phyloP scores from a whole-genome alignment of 805 yeast species.

The Diddensiella santjacobensis region DNA sequence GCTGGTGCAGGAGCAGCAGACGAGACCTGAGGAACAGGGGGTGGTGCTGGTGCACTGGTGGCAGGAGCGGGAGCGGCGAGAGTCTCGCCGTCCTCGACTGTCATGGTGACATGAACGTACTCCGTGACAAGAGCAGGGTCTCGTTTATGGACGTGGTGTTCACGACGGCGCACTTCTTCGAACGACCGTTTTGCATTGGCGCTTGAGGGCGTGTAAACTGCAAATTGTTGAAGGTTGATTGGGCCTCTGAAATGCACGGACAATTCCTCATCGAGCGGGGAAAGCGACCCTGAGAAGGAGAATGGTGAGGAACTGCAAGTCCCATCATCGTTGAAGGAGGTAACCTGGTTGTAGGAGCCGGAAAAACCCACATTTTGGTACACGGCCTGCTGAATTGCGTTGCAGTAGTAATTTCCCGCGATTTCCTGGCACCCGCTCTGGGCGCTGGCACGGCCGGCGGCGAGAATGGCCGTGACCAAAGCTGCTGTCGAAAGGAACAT shows the following conservation, averaged over 20 bases:
- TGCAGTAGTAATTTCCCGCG: slow-evolving; percentile 83
- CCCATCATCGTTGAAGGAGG: slow-evolving; percentile 71
- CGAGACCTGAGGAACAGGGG: slow-evolving; percentile 9
- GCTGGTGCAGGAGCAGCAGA: slow-evolving; percentile 26
- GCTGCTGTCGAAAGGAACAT: background rate
- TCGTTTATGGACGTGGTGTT: slow-evolving; percentile 47
- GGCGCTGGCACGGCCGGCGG: slow-evolving; percentile 2
- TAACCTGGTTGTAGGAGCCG: slow-evolving; percentile 78
- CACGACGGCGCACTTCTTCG: slow-evolving; percentile 19
- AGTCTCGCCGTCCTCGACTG: slow-evolving; percentile 21
- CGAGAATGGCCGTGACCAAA: background rate
- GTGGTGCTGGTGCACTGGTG: slow-evolving; percentile 27
- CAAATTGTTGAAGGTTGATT: slow-evolving; percentile 72
- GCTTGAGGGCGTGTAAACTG: slow-evolving; percentile 56
- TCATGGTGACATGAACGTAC: slow-evolving; percentile 61
- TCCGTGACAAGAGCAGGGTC: slow-evolving; percentile 64
- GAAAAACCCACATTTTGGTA: slow-evolving; percentile 77
- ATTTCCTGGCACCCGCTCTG: slow-evolving; percentile 30
- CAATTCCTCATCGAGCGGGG: slow-evolving; percentile 83
- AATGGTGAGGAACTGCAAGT: slow-evolving; percentile 52
- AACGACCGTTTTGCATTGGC: slow-evolving; percentile 39
- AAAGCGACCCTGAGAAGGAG: slow-evolving; percentile 64
- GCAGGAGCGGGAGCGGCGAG: slow-evolving; percentile 26
- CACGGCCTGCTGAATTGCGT: slow-evolving; percentile 58
- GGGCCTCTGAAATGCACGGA: slow-evolving; percentile 93